Evolutionary conservation across 1,284 basidiomycete species (phyloP), one percentile per base, ranked within the genome.

Genomic region (Hymenochaete sp.): DNA sequence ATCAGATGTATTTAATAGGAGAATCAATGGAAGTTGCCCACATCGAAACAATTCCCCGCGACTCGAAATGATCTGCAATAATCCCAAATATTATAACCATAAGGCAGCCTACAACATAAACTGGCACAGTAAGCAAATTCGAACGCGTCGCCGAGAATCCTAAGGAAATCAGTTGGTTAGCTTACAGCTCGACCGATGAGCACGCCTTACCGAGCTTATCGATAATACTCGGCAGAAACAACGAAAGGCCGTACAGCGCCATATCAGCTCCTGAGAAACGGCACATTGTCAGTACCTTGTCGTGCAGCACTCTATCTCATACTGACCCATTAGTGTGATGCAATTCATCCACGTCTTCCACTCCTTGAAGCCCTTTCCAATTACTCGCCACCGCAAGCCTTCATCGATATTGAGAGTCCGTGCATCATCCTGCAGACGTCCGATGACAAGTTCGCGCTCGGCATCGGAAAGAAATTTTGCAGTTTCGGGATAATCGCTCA

Each of bases 401-500:
- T 87, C 82, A 19, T 82, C 82, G 4, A 71, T 79, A 3, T 80
- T 82, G 56, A 79, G 81, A 59, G 77, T 80, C 56, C 81, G 81
- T 55, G 76, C 72, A 57, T 86, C 82, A n/a, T 61, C 60, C 59
- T 84, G 79, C 29, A 87, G 66, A 16, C 82, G 67, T n/a, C 75
- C 68, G 45, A 86, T 68, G 40, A 87, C 70, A 22, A 80, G 68
- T 3, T 75, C 78, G 21, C 82, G 67, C 63, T 90, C 86, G 2
- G 63, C 67, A 52, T 82, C 78, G 22, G 68, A 72, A n/a, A 90
- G 68, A 66, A 86, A 87, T 54, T 72, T 83, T 38, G 85, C 85
- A 0, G 75, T 81, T 55, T 85, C 81, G 3, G 84, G 85, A 65
- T 88, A 89, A 60, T 89, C 86, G 56, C 82, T 76, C 51, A 87